Percentiles rank a stretch among this genome's conserved stretches.
These are phyloP conservation scores for Cladosporium sp. DNA, from an alignment of 2,329 filamentous ascomycete genomes.

Conservation along the genomic window DNA sequence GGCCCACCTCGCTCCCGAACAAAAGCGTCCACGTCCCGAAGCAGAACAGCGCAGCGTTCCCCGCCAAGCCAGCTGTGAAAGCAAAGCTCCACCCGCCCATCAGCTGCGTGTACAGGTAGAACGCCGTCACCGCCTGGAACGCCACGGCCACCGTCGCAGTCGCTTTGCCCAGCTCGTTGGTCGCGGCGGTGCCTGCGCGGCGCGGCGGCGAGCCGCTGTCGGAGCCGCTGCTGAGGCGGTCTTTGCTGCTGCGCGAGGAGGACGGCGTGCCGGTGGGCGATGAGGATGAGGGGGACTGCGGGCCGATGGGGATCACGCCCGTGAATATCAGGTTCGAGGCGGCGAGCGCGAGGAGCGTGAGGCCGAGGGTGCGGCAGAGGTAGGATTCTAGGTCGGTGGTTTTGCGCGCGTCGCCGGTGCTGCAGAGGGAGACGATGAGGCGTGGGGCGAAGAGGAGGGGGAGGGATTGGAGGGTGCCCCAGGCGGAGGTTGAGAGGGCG, in stretches of 20 bases:
- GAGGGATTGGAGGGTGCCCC: constrained; percentile 47
- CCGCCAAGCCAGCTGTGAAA: constrained; percentile 59
- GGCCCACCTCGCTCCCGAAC: constrained; percentile 56
- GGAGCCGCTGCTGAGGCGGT: constrained; percentile 17
- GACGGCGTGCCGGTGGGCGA: not conserved
- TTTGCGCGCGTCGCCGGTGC: constrained; percentile 54
- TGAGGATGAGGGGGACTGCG: not conserved
- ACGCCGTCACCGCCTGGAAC: constrained; percentile 59
- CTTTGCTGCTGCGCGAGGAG: constrained; percentile 10
- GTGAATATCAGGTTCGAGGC: constrained; percentile 67
- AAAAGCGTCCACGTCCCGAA: constrained; percentile 66
- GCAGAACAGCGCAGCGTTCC: constrained; percentile 57
- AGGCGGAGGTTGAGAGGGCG: constrained; percentile 45
- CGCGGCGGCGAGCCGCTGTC: constrained; percentile 9
- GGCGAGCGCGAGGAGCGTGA: constrained; percentile 66
- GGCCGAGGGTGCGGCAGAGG: constrained; percentile 69
- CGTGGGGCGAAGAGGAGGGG: constrained; percentile 61
- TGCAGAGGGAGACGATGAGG: constrained; percentile 59
- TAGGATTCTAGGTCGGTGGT: constrained; percentile 67
- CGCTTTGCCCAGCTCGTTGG: constrained; percentile 17
- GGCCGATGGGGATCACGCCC: constrained; percentile 64
- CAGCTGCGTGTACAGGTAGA: constrained; percentile 70
- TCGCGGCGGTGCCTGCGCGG: not conserved
- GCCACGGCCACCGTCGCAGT: constrained; percentile 10
- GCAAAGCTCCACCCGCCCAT: constrained; percentile 55